These are phyloP conservation scores for Rhodotorula sp. DNA, from an alignment of 1,284 basidiomycete species.

Conservation along the genomic window DNA sequence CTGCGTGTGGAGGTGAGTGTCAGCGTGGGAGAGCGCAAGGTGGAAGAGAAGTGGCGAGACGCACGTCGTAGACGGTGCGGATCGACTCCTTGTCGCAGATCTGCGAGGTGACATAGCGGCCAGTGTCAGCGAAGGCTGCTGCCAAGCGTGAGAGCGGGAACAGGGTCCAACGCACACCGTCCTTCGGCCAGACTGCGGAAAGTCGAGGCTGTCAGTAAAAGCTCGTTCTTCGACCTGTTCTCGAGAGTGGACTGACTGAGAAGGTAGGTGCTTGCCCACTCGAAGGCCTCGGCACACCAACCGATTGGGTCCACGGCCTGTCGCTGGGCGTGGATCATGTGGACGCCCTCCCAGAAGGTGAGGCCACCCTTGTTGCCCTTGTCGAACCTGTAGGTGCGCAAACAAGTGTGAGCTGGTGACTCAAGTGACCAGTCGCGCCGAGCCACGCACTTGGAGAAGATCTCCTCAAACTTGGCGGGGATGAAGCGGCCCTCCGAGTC, in stretches of 20 bases:
- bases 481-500: slow-evolving; percentile 56
- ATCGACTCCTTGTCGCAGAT: slow-evolving; percentile 34
- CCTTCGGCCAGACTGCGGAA: slow-evolving; percentile 27
- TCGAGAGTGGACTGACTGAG: slow-evolving; percentile 2
- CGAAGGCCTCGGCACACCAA: slow-evolving; percentile 11
- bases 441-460: slow-evolving; percentile 25
- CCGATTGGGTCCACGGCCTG: slow-evolving; percentile 31
- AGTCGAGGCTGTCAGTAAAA: background rate
- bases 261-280: slow-evolving; percentile 28
- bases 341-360: slow-evolving; percentile 23
- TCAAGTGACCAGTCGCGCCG: background rate
- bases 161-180: slow-evolving; percentile 11
- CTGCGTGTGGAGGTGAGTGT: background rate
- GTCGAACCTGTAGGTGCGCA: slow-evolving; percentile 10
- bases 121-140: background rate
- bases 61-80: slow-evolving; percentile 31
- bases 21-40: background rate
- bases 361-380: slow-evolving; percentile 29
- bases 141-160: background rate
- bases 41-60: background rate
- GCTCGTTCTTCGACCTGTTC: background rate
- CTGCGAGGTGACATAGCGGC: background rate
- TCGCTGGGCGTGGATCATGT: slow-evolving; percentile 25
- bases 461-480: slow-evolving; percentile 36
- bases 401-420: background rate